Conservation (phyloP, 2,329 filamentous ascomycete genomes). For the Fusarium begoniae region DNA sequence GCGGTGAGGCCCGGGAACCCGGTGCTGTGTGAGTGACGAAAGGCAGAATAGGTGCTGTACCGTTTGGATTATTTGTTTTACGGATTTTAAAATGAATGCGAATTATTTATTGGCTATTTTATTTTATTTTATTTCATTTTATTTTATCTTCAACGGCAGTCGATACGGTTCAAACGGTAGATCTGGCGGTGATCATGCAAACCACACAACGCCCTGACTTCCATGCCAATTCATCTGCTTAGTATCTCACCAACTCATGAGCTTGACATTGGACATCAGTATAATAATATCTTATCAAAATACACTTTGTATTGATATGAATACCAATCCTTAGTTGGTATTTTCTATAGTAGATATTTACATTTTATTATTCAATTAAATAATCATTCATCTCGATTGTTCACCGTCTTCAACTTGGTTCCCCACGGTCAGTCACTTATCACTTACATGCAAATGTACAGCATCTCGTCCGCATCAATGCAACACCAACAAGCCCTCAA, state of each 20-base stretch:
- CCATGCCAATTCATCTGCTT: neutral
- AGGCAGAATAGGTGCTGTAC: neutral
- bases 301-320: neutral
- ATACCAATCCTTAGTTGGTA: too few species aligned
- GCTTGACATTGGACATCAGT: neutral
- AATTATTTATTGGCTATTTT: slow-evolving; percentile 20
- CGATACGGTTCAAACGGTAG: slow-evolving; percentile 13
- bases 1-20: slow-evolving; percentile 40
- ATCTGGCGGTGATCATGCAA: neutral
- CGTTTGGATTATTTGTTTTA: neutral
- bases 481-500: slow-evolving; percentile 13
- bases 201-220: neutral
- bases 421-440: neutral
- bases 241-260: neutral
- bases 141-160: neutral
- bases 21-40: slow-evolving; percentile 32
- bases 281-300: neutral
- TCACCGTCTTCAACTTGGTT: slow-evolving; percentile 5
- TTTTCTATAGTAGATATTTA: accelerated
- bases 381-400: neutral
- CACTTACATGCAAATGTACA: slow-evolving; percentile 9
- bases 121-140: neutral
- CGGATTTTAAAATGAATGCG: neutral
- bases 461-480: slow-evolving; percentile 17
- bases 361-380: neutral